Evolutionary conservation across 164 flowering plant species (phyloP), one percentile per base, ranked within the genome.

Genomic region (Chloranthus sessilifolius): DNA sequence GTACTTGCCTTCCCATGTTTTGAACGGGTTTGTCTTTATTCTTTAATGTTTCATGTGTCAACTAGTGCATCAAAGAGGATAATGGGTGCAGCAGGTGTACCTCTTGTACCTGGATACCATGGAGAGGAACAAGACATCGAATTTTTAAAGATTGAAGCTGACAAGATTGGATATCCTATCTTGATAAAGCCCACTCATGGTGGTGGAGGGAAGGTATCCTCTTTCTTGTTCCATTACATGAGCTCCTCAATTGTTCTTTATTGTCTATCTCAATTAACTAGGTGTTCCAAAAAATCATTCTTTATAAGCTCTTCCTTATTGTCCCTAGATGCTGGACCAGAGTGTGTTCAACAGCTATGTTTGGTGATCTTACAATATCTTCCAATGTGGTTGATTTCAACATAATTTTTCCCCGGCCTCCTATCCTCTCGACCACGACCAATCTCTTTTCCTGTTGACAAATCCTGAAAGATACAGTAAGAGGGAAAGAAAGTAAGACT

Each of bases 121-220:
- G 99, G 97, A 24, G 37, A 46, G 44, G 86, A 86, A 59, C 99
- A 94, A 64, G 95, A 86, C 70, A 68, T 94, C 59, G 88, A 89
- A 31, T 56, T 76, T 47, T 83, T 88, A 91, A 86, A 73, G 61
- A 64, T 56, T 38, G 95, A 94, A 77, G 99, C 96, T 36, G 92
- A 84, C 26, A 79, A 81, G 64, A 86, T 94, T 71, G 96, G 99
- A 30, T 94, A 94, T 67, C 97, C 99, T 50, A 42, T 88, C 40
- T 56, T 92, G 62, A 88, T 92, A 72, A 92, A 92, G 70, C 99
- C 99, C 16, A 92, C 99, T n/a, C 99, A 92, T 77, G 99, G 99
- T 61, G 99, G 99, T 63, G 99, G 99, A 67, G 99, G 99, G 59
- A 88, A 92, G 94, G 96, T 92, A 45, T 51, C 63, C 24, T 43